phyloP scores from a whole-genome alignment of 441 rosid species.

The Raphanus hybrid region DNA sequence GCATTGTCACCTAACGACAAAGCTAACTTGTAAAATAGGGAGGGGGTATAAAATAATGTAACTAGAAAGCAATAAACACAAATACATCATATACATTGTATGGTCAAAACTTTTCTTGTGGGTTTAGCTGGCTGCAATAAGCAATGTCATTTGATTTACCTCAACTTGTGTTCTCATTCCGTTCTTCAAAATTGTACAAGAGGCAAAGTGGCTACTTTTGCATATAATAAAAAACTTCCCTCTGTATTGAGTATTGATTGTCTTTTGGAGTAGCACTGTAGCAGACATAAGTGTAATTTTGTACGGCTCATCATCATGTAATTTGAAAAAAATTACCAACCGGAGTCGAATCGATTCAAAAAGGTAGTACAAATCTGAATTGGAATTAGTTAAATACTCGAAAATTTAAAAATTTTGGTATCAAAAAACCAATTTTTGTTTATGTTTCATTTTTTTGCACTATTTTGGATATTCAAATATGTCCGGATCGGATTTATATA shows the following conservation, averaged over 20 bases:
- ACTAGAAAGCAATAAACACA: constrained; percentile 26
- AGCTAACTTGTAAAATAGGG: constrained; percentile 37
- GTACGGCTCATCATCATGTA: no score
- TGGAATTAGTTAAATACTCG: no score
- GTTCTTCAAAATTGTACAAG: neutral
- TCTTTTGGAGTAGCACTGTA: neutral
- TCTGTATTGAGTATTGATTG: neutral
- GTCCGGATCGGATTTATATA: no score
- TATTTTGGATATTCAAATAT: no score
- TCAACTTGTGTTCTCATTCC: neutral
- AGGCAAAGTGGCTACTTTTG: neutral
- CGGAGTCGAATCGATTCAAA: no score
- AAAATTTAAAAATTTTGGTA: no score
- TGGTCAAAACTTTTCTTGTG: neutral
- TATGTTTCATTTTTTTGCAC: no score
- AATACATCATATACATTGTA: neutral
- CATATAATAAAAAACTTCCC: neutral
- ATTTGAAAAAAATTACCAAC: no score
- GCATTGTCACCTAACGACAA: constrained; percentile 12
- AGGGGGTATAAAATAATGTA: constrained; percentile 35
- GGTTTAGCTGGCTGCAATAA: constrained; percentile 21
- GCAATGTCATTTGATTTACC: neutral
- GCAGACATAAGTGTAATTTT: no score
- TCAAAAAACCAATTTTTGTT: no score
- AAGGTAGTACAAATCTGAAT: no score